A percentile compares a stretch with the other conserved stretches of the same genome.
Conservation (phyloP, 2,329 filamentous ascomycete genomes). For the Raffaelea deltoideospora region DNA sequence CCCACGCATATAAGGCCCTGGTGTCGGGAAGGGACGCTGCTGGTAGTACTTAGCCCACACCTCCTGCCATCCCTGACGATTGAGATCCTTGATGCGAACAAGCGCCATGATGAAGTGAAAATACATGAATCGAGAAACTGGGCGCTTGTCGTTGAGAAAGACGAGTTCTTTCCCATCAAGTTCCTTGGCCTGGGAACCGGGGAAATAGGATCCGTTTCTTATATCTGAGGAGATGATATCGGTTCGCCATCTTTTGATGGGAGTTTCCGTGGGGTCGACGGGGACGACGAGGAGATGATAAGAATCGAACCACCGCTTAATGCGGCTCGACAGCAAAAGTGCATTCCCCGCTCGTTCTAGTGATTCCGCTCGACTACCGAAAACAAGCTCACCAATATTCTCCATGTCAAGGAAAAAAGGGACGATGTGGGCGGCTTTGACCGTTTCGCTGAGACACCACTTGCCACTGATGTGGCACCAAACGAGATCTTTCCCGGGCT, state of each 20-base stretch:
- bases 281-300: slow-evolving; percentile 13
- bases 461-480: too few species aligned
- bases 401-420: slow-evolving; percentile 8
- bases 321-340: slow-evolving; percentile 1
- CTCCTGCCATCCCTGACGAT: slow-evolving; percentile 6
- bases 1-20: slow-evolving; percentile 8
- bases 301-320: slow-evolving; percentile 14
- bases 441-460: too few species aligned
- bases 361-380: slow-evolving; percentile 5
- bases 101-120: slow-evolving; percentile 13
- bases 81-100: slow-evolving; percentile 8
- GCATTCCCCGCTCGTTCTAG: slow-evolving; percentile 5
- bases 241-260: slow-evolving; percentile 5
- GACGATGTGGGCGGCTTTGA: slow-evolving; percentile 7
- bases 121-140: slow-evolving; percentile 10
- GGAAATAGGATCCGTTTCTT: slow-evolving; percentile 1
- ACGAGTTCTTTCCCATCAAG: slow-evolving; percentile 4
- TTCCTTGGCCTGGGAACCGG: too few species aligned
- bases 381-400: slow-evolving; percentile 2
- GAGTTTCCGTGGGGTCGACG: slow-evolving; percentile 3
- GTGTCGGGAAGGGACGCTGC: slow-evolving; percentile 10
- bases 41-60: slow-evolving; percentile 10
- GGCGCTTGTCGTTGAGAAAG: slow-evolving; percentile 10
- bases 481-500: too few species aligned
- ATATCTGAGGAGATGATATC: slow-evolving; percentile 5